These are phyloP conservation scores for Termitomyces sp. DNA, from an alignment of 1,284 basidiomycete genomes.

Conservation along the genomic window DNA sequence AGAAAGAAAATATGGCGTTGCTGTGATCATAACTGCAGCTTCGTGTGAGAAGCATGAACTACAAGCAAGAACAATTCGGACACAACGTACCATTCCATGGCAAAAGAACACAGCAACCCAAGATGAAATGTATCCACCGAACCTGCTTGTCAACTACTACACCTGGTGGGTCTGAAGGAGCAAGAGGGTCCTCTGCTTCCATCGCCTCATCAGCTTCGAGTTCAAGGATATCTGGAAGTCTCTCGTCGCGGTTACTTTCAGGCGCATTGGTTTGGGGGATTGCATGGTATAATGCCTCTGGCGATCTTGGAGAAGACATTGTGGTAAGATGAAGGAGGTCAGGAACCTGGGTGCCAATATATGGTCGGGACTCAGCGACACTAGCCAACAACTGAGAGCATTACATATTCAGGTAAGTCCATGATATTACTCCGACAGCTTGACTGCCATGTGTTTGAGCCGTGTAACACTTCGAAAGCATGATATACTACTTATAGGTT, in stretches of 20 bases:
- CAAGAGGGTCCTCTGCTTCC: conserved; percentile 16
- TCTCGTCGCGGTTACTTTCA: conserved; percentile 24
- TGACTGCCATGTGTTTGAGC: neutral
- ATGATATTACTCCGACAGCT: no score
- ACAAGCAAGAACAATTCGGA: neutral
- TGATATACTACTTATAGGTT: neutral
- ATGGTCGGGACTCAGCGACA: neutral
- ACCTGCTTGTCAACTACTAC: conserved; percentile 40
- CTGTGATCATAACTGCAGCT: conserved; percentile 65
- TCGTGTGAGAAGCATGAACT: conserved; percentile 6
- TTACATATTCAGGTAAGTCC: conserved; percentile 3
- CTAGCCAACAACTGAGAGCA: neutral
- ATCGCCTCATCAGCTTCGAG: conserved; percentile 31
- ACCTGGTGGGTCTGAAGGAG: conserved; percentile 24
- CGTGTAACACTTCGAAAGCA: neutral
- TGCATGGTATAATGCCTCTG: conserved; percentile 35
- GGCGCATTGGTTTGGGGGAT: conserved; percentile 31
- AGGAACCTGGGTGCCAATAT: neutral
- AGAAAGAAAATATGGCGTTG: conserved; percentile 69
- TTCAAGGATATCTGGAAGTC: conserved; percentile 28
- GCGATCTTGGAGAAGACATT: conserved; percentile 25
- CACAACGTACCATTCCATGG: conserved; percentile 73
- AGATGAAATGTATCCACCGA: conserved; percentile 61
- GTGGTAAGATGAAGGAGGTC: neutral
- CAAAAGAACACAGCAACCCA: conserved; percentile 67